phyloP scores from a whole-genome alignment of 352 stramenopile genomes.

The Phytopythium vexans region DNA sequence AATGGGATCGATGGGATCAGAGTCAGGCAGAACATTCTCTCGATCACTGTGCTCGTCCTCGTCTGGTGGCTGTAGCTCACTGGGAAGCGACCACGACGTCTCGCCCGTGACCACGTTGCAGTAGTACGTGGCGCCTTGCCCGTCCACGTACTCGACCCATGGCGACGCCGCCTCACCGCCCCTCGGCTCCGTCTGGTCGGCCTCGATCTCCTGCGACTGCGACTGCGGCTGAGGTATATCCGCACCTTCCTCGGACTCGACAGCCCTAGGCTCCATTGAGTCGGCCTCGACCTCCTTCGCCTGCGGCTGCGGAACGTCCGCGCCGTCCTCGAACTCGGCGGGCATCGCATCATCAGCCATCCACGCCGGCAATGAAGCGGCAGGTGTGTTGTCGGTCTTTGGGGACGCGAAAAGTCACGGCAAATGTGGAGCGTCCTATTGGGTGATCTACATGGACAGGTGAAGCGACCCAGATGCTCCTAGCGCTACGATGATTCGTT shows the following conservation, averaged over 20 bases:
- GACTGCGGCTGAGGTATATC: background rate
- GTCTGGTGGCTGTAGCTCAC: slow-evolving; percentile 7
- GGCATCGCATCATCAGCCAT: slow-evolving; percentile 1
- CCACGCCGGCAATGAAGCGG: background rate
- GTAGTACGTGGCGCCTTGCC: slow-evolving; percentile 43
- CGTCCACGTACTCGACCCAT: slow-evolving; percentile 40
- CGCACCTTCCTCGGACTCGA: background rate
- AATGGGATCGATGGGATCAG: background rate
- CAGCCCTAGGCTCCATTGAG: no score
- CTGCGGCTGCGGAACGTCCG: background rate
- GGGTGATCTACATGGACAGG: background rate
- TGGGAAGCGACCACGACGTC: slow-evolving; percentile 37
- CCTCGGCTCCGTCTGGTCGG: background rate
- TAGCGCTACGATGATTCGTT: no score
- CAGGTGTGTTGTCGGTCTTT: background rate
- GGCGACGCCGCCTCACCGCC: background rate
- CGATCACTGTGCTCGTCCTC: background rate
- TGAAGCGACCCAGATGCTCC: background rate
- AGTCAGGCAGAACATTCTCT: background rate
- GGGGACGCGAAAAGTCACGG: background rate
- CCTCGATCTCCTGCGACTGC: background rate
- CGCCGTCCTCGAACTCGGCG: background rate
- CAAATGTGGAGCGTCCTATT: background rate
- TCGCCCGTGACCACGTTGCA: slow-evolving; percentile 36
- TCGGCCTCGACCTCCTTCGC: background rate